These are phyloP conservation scores for Coffea humblotiana DNA, from an alignment of 305 asterid genomes.

Conservation along the genomic window DNA sequence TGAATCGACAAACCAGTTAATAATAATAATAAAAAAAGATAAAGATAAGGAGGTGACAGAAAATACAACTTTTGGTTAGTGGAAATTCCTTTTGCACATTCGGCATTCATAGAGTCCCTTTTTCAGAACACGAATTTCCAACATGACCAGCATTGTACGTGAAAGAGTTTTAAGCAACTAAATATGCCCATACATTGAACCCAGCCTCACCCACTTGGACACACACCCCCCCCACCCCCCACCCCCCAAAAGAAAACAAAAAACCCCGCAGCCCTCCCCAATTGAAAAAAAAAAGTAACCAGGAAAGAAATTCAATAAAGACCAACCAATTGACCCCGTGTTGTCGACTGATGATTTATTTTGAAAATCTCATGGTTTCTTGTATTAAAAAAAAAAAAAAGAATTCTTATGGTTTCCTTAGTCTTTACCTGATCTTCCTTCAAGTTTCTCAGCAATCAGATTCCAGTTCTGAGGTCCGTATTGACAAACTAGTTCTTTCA, in stretches of 20 bases:
- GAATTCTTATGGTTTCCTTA: background rate
- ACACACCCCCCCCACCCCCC: no score
- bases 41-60: background rate
- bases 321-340: background rate
- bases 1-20: background rate
- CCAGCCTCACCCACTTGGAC: background rate
- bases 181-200: background rate
- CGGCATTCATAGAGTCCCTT: no score
- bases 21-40: background rate
- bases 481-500: conserved; percentile 59
- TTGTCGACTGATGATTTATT: no score
- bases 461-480: conserved; percentile 86
- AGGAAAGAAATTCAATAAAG: background rate
- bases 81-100: background rate
- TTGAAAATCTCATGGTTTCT: background rate
- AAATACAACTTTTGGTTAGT: background rate
- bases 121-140: background rate
- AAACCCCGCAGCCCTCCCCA: no score
- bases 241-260: no score
- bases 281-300: background rate
- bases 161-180: background rate
- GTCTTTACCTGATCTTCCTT: conserved; percentile 69
- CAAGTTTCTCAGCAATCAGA: conserved; percentile 67
- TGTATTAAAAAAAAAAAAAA: no score
- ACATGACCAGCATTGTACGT: background rate